Conservation (phyloP, 2,329 filamentous ascomycete species). For the Stachybotrys elegans region DNA sequence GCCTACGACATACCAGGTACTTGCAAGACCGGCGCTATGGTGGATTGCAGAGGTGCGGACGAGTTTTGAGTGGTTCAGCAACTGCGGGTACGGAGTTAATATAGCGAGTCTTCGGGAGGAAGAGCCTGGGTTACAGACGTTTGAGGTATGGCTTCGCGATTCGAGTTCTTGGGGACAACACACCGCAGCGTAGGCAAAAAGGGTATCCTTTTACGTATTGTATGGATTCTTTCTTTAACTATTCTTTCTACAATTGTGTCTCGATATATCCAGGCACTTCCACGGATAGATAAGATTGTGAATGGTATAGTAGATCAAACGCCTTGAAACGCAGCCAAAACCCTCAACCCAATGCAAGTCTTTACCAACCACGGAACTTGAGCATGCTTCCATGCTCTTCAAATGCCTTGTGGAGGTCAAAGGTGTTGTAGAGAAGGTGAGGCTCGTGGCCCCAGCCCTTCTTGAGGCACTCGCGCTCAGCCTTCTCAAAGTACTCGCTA, state of each 20-base stretch:
- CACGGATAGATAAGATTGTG: too few relatives aligned
- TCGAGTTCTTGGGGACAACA: too few relatives aligned
- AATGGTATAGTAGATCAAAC: too few relatives aligned
- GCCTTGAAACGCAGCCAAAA: too few relatives aligned
- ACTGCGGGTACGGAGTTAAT: neutral
- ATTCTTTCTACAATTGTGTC: too few relatives aligned
- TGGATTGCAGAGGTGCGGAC: neutral
- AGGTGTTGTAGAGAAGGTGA: conserved; percentile 78
- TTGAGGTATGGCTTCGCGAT: neutral
- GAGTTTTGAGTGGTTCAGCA: neutral
- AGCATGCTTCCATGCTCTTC: conserved; percentile 79
- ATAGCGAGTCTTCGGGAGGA: neutral
- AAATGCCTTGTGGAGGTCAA: conserved; percentile 85
- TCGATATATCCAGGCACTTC: too few relatives aligned
- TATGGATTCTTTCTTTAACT: too few relatives aligned
- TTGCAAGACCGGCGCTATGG: neutral
- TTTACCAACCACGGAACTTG: conserved; percentile 65
- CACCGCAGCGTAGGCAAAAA: too few relatives aligned
- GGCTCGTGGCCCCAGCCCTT: conserved; percentile 91
- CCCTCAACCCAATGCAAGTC: neutral
- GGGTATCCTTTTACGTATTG: too few relatives aligned
- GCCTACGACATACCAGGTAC: neutral
- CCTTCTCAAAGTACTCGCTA: conserved; percentile 76
- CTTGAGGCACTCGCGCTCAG: conserved; percentile 77
- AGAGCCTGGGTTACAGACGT: neutral